Base-by-base conservation (phyloP, 257 asterid genomes). In the Datura wrightii region DNA sequence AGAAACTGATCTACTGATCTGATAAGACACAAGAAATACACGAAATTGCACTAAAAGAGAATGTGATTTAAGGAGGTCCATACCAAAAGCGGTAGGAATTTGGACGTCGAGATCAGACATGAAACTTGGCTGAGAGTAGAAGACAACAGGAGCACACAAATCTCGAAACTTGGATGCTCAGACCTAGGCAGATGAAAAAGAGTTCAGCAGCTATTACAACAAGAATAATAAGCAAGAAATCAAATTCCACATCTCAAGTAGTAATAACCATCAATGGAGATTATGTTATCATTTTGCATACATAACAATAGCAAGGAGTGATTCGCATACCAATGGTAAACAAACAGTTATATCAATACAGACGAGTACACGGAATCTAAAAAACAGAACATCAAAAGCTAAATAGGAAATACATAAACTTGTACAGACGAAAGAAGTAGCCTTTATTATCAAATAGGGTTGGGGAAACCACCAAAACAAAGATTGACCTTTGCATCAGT, bases 21-120 rank as follows among this genome's bases (percentile, higher is more conserved):
- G 11, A 14, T 52, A 52, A 69, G 62, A 50, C 62, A 60, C 39
- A 6, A 8, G 62, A 76, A 52, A 31, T 8, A 76, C 2, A 76
- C 42, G 2, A 31, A 3, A 50, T 50, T 76, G 82, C 46, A 76
- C 60, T 4, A 71, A 3, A 50, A 31, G 13, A 76, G 46, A 8
- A 7, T 3, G 59, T 50, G 82, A 76, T 13, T 48, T 4, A 50
- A 54, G 70, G 67, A 60, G 18, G 44, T 10, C 1, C 88, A 82
- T 91, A 92, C 96, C 96, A 81, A 85, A 89, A 80, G 93, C 74
- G 84, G 90, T 41, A 37, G 96, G 96, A 86, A 84, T 86, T 89
- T 89, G 91, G 88, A 80, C 82, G 87, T 90, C 92, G 86, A 91
- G 84, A 13, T 91, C 96, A 90, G 96, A 91, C 96, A 92, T 92